These are phyloP conservation scores for Rhodotorula toruloides DNA, from an alignment of 768 basidiomycete species.

Conservation along the genomic window DNA sequence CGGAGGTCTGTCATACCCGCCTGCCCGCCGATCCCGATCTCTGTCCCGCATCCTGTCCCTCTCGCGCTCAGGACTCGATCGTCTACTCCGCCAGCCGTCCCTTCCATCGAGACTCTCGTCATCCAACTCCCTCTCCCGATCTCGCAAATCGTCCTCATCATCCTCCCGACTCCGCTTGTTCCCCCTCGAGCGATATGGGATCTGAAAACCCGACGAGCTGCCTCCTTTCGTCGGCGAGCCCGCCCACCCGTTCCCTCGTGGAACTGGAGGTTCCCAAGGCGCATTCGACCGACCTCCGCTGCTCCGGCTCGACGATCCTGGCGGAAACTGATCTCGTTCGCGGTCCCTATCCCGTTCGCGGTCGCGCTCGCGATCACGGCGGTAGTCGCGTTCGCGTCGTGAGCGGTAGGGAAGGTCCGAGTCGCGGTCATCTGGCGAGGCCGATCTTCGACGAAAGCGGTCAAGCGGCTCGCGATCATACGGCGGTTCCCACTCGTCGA, in stretches of 20 bases:
- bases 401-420: too few species aligned
- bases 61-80: background rate
- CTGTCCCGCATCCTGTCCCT: constrained; percentile 5
- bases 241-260: background rate
- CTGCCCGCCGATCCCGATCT: background rate
- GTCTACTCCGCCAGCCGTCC: background rate
- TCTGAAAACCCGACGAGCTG: constrained; percentile 8
- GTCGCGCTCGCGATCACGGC: background rate
- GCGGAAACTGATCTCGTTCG: background rate
- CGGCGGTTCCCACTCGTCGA: too few species aligned
- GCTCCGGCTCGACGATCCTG: too few species aligned
- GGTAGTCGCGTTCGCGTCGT: background rate
- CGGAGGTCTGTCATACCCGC: background rate
- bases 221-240: background rate
- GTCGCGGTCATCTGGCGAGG: too few species aligned
- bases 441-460: too few species aligned
- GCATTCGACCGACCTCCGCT: background rate
- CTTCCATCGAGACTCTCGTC: background rate
- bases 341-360: constrained; percentile 15
- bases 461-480: too few species aligned
- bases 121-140: background rate
- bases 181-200: constrained; percentile 8
- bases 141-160: background rate
- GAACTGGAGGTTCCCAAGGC: background rate
- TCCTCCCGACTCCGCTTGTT: background rate